These are phyloP conservation scores for Viola pubescens DNA, from an alignment of 441 rosid genomes.

Conservation along the genomic window DNA sequence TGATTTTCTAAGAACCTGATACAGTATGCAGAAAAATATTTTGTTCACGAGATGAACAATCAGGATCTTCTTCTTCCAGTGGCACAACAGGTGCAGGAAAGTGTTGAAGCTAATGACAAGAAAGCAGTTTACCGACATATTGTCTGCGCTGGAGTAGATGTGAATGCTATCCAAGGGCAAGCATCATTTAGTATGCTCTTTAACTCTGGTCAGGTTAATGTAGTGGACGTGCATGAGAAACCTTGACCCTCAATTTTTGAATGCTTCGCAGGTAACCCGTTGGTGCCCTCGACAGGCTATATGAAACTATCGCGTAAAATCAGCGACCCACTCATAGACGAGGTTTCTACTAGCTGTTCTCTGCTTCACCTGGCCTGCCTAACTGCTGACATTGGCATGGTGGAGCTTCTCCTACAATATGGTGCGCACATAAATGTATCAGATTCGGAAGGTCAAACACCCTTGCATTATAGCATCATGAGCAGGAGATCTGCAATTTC, in stretches of 20 bases:
- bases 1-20: slow-evolving; percentile 4
- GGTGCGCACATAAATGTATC: slow-evolving; percentile 70
- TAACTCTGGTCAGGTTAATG: slow-evolving; percentile 43
- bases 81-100: slow-evolving; percentile 63
- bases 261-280: slow-evolving; percentile 35
- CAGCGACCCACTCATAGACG: slow-evolving; percentile 39
- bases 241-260: slow-evolving; percentile 25
- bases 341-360: slow-evolving; percentile 52
- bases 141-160: slow-evolving; percentile 61
- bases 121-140: slow-evolving; percentile 77
- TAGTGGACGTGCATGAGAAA: slow-evolving; percentile 31
- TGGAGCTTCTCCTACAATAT: slow-evolving; percentile 81
- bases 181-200: slow-evolving; percentile 40
- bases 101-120: slow-evolving; percentile 68
- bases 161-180: slow-evolving; percentile 59
- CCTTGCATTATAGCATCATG: slow-evolving; percentile 67
- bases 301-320: slow-evolving; percentile 25
- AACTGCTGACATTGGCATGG: slow-evolving; percentile 78
- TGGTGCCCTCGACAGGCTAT: slow-evolving; percentile 34
- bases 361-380: slow-evolving; percentile 93
- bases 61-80: slow-evolving; percentile 35
- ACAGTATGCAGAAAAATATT: slow-evolving; percentile 82
- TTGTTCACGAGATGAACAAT: slow-evolving; percentile 47
- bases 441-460: slow-evolving; percentile 63
- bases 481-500: slow-evolving; percentile 59